Conservation (phyloP, 2,329 filamentous ascomycete species). For the Colletotrichum gigasporum region DNA sequence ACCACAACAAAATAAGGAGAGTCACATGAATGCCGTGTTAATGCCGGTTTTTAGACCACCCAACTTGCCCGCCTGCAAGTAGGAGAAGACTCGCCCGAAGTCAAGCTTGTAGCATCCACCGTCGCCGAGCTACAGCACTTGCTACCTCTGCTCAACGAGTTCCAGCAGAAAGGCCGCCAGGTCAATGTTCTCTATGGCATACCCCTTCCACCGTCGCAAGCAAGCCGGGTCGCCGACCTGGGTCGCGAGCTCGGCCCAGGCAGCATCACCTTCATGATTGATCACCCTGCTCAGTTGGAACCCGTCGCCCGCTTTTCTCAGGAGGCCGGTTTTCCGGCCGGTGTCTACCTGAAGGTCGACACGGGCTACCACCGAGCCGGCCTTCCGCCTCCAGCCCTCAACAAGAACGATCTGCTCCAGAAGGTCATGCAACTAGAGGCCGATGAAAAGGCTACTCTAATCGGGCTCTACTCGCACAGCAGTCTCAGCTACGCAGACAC, state of each 20-base stretch:
- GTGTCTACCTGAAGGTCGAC: constrained; percentile 69
- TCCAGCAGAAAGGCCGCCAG: constrained; percentile 21
- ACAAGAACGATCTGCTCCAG: constrained; percentile 48
- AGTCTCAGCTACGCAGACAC: constrained; percentile 43
- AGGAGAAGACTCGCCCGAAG: constrained; percentile 47
- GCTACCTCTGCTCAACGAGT: constrained; percentile 50
- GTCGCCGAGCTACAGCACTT: constrained; percentile 67
- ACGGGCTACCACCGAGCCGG: constrained; percentile 72
- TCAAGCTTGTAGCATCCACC: constrained; percentile 69
- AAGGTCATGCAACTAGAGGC: constrained; percentile 40
- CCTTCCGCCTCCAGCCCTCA: constrained; percentile 53
- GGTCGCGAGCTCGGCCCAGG: constrained; percentile 53
- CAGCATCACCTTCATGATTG: constrained; percentile 64
- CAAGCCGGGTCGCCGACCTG: constrained; percentile 58
- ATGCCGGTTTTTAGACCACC: constrained; percentile 62
- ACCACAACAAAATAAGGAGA: too few relatives aligned
- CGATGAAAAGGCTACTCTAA: constrained; percentile 15
- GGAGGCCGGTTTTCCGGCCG: constrained; percentile 39
- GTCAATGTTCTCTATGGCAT: constrained; percentile 66
- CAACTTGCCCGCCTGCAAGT: constrained; percentile 65
- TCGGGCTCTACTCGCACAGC: constrained; percentile 44
- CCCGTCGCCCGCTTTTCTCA: constrained; percentile 41
- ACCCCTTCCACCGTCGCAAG: constrained; percentile 63
- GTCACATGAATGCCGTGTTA: too few relatives aligned
- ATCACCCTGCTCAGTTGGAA: constrained; percentile 60